Percentiles rank a stretch among this genome's conserved stretches.
Conservation (phyloP, 2,329 filamentous ascomycete genomes). For the Chalaropsis thielavioides region DNA sequence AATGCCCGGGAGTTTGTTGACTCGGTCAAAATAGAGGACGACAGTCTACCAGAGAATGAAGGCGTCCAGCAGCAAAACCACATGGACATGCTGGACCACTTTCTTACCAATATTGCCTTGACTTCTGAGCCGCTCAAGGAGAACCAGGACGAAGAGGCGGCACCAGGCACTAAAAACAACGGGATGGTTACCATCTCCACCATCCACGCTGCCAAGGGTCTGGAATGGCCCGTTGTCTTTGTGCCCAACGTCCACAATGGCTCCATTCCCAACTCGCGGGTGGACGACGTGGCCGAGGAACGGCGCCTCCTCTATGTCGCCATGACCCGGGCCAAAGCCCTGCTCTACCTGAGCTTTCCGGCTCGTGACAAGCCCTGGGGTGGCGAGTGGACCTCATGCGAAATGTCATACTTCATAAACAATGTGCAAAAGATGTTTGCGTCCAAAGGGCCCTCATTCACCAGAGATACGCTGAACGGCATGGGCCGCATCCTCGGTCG, state of each 20-base stretch:
- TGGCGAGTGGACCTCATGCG: neutral
- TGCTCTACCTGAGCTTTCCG: conserved; percentile 77
- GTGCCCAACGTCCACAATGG: conserved; percentile 81
- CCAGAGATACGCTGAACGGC: conserved; percentile 44
- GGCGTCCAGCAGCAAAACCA: conserved; percentile 53
- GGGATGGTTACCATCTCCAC: conserved; percentile 75
- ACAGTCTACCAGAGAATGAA: conserved; percentile 52
- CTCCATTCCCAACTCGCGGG: conserved; percentile 74
- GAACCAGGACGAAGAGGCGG: conserved; percentile 36
- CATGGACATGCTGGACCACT: conserved; percentile 50
- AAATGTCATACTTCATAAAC: conserved; percentile 23
- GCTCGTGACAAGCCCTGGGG: conserved; percentile 15
- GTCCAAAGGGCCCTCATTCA: conserved; percentile 55
- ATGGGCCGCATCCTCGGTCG: conserved; percentile 59
- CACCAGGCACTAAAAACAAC: conserved; percentile 24
- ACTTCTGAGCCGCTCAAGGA: conserved; percentile 61
- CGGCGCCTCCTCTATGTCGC: conserved; percentile 82
- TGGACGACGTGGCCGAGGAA: conserved; percentile 79
- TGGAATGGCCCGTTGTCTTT: conserved; percentile 95
- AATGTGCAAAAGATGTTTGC: conserved; percentile 28
- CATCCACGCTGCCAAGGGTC: conserved; percentile 87
- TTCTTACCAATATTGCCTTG: conserved; percentile 82
- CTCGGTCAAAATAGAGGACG: conserved; percentile 34
- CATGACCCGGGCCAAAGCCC: conserved; percentile 80
- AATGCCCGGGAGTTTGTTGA: conserved; percentile 59